Evolutionary conservation across 805 yeast species (phyloP).

Genomic region (Barnettozyma salicaria): DNA sequence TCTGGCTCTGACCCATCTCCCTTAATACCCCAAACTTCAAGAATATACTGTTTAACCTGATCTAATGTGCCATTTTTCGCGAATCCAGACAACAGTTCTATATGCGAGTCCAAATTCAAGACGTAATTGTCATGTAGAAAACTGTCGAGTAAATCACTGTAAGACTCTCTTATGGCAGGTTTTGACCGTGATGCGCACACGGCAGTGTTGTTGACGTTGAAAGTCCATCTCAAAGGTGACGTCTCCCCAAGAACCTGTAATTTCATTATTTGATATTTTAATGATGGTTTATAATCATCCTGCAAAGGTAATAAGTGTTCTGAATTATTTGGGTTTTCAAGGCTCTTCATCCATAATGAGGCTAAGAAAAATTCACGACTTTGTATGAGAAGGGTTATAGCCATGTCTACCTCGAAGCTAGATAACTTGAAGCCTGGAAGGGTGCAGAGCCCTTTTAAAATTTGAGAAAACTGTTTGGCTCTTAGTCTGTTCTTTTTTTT

Average conservation of each 20-base stretch:
- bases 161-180: neutral
- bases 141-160: constrained; percentile 2
- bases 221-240: constrained; percentile 15
- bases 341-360: constrained; percentile 6
- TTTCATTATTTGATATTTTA: constrained; percentile 15
- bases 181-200: neutral
- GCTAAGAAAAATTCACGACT: constrained; percentile 7
- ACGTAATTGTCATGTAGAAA: constrained; percentile 4
- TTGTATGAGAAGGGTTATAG: constrained; percentile 1
- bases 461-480: constrained; percentile 4
- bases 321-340: constrained; percentile 1
- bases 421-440: constrained; percentile 4
- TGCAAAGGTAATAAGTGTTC: neutral
- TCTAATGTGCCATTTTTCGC: constrained; percentile 14
- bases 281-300: constrained; percentile 6
- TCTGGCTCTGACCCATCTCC: constrained; percentile 6
- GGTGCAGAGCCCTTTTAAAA: neutral
- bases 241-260: constrained; percentile 17
- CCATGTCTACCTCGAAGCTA: constrained; percentile 4
- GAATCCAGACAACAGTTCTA: constrained; percentile 21
- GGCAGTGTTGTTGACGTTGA: neutral
- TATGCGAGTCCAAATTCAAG: constrained; percentile 19
- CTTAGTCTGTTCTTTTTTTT: neutral
- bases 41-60: constrained; percentile 19
- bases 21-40: constrained; percentile 21